Base-by-base conservation (phyloP, 305 asterid species). In the Fraxinus latifolia region DNA sequence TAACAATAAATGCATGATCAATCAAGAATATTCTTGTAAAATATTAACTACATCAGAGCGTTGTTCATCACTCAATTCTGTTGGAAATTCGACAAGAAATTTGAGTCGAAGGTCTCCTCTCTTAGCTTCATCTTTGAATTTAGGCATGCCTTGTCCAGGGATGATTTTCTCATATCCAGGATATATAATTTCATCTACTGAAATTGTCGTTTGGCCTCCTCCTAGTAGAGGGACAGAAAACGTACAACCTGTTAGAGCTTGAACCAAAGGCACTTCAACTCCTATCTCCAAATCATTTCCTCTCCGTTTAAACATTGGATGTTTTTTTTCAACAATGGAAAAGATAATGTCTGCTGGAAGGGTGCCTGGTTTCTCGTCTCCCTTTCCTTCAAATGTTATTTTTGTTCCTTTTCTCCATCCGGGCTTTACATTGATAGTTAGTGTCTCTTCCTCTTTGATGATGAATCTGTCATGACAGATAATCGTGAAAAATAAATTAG, bases 361-460 rank as follows among this genome's bases (percentile, higher is more conserved):
- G 68, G 87, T 86, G 44, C 99, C 98, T 1, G 97, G 93, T 74
- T 87, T 92, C 89, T 96, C 98, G 39, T 94, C 98, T 79, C 98
- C 99, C 78, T 93, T 96, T 32, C 97, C 95, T 92, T 94, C 98
- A 44, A 94, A 96, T 70, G 93, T 91, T 86, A 96, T 93, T 86
- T 89, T 93, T 37, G 98, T 96, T 80, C 99, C 99, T 74, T 83
- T 90, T 85, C 85, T 91, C 99, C 99, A 96, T 70, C 98, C 98
- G 1, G 98, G 97, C 85, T 92, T 90, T 77, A 96, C 90, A 75
- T 86, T 91, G 77, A 96, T 93, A 82, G 82, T 88, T 2, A 96
- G 86, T 55, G 79, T 79, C 86, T 96, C 98, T 81, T 93, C 95
- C 87, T 93, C 95, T 88, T 92, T 84, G 58, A 90, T 85, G 33